A percentile compares a stretch with the other conserved stretches of the same genome.
These are phyloP conservation scores for Ilyonectria destructans DNA, from an alignment of 2,329 filamentous ascomycete genomes.

Conservation along the genomic window DNA sequence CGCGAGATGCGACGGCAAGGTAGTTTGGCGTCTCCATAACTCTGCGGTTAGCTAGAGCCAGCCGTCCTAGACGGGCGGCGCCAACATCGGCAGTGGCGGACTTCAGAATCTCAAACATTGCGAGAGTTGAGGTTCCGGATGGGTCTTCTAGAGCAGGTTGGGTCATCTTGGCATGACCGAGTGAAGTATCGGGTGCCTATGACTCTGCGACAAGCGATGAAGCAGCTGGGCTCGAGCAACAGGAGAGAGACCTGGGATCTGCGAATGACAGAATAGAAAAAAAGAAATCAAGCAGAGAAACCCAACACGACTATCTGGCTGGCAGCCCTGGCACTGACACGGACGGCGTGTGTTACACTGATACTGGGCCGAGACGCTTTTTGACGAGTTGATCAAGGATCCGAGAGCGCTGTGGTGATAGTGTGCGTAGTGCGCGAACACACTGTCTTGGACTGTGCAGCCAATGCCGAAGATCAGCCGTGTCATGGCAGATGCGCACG, in stretches of 20 bases:
- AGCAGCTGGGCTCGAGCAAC: neutral
- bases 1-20: conserved; percentile 85
- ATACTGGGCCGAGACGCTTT: conserved; percentile 18
- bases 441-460: conserved; percentile 17
- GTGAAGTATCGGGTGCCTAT: conserved; percentile 1
- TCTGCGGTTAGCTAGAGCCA: conserved; percentile 75
- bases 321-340: conserved; percentile 14
- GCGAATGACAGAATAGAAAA: neutral
- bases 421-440: neutral
- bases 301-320: neutral
- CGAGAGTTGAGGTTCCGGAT: conserved; percentile 41
- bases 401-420: conserved; percentile 8
- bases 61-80: conserved; percentile 76
- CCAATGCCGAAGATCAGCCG: conserved; percentile 24
- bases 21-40: conserved; percentile 88
- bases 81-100: conserved; percentile 57
- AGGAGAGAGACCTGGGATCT: neutral
- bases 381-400: conserved; percentile 19
- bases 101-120: conserved; percentile 65
- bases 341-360: conserved; percentile 15
- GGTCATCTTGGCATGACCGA: conserved; percentile 51
- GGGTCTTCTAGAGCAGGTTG: conserved; percentile 40
- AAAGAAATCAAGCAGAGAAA: neutral
- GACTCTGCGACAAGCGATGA: neutral
- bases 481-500: neutral